Evolutionary conservation across 495 filamentous ascomycete genomes (phyloP).

Genomic region (Trichoderma virens): DNA sequence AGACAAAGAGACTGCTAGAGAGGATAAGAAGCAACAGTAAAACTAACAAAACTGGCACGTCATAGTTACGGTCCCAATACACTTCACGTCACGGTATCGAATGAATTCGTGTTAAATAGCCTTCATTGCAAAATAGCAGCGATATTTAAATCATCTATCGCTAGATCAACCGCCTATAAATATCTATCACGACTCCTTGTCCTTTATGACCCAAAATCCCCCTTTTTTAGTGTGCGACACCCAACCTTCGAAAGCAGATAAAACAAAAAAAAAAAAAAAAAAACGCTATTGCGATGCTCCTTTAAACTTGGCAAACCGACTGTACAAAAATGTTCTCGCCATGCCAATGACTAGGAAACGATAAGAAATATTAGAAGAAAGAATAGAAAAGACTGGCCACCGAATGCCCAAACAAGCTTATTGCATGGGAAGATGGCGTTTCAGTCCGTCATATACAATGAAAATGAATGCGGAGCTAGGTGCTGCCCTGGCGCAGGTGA

Average conservation of each 20-base stretch:
- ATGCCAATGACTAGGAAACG: neutral
- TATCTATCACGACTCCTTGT: conserved; percentile 4
- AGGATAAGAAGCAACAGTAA: neutral
- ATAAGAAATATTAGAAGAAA: neutral
- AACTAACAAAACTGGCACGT: neutral
- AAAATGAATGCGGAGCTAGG: conserved; percentile 98
- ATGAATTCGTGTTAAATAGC: neutral
- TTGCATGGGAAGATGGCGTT: conserved; percentile 49
- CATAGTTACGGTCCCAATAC: neutral
- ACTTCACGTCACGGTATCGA: neutral
- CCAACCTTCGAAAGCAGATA: neutral
- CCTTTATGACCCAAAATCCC: neutral
- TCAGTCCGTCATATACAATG: conserved; percentile 79
- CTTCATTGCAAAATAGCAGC: neutral
- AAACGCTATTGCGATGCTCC: neutral
- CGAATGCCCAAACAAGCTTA: conserved; percentile 4
- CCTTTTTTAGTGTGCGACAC: neutral
- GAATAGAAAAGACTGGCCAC: neutral
- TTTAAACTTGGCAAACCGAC: neutral
- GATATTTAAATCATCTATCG: neutral
- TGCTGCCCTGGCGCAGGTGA: conserved; percentile 77
- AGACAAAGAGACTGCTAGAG: conserved; percentile 4
- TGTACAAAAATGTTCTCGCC: neutral
- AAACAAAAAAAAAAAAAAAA: no score
- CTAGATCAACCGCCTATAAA: neutral